Evolutionary conservation across 257 asterid genomes (phyloP).

Genomic region (Echites panduratus): DNA sequence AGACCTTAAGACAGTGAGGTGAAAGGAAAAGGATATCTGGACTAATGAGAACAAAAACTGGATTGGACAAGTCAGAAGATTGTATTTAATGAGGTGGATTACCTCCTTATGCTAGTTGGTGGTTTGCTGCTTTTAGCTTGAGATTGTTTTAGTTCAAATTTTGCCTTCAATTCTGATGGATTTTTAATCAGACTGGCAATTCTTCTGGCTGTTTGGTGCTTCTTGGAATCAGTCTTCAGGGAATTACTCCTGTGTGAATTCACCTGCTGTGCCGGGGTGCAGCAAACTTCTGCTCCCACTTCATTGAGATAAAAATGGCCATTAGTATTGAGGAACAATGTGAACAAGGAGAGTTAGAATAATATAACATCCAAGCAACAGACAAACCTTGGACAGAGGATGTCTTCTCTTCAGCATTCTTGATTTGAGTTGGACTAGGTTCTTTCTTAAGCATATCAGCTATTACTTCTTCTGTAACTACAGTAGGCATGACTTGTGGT

Average conservation of each 20-base stretch:
- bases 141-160: slow-evolving; percentile 42
- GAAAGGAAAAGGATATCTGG: not conserved
- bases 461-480: slow-evolving; percentile 3
- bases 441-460: slow-evolving; percentile 11
- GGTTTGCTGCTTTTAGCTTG: slow-evolving; percentile 44
- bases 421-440: not conserved
- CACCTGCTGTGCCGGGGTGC: slow-evolving; percentile 58
- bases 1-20: not conserved
- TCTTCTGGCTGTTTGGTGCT: slow-evolving; percentile 51
- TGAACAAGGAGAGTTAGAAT: not conserved
- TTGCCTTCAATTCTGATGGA: slow-evolving; percentile 60
- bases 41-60: not conserved
- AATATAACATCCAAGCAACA: not conserved
- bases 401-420: slow-evolving; percentile 21
- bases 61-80: not conserved
- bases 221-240: slow-evolving; percentile 33
- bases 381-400: slow-evolving; percentile 20
- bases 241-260: slow-evolving; percentile 10
- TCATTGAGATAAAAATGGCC: not conserved
- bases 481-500: slow-evolving; percentile 19
- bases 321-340: not conserved
- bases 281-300: slow-evolving; percentile 37
- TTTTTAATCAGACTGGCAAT: slow-evolving; percentile 56
- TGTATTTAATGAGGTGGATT: not conserved
- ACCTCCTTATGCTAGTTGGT: slow-evolving; percentile 60